phyloP scores from a whole-genome alignment of 768 basidiomycete species.

The Dioszegia crocea region DNA sequence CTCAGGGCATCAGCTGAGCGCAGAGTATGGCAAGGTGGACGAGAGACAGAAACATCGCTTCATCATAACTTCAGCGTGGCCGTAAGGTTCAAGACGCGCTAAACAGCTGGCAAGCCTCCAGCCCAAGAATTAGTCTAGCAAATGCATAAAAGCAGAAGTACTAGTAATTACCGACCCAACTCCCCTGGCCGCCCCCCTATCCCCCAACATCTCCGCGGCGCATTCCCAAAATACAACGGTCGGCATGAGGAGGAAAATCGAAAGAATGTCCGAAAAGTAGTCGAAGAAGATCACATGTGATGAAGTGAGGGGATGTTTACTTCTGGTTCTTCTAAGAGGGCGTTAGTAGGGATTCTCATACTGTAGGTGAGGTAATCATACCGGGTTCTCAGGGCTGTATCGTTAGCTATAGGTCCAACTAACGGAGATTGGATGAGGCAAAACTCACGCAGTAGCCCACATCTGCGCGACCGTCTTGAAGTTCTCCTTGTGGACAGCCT shows the following conservation, averaged over 20 bases:
- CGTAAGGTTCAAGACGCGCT: too few species aligned
- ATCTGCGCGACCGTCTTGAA: constrained; percentile 42
- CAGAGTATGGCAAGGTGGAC: not conserved
- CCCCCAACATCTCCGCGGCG: not conserved
- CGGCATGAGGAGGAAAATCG: not conserved
- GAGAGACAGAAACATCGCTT: too few species aligned
- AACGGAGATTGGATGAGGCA: not conserved
- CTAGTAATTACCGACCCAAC: not conserved
- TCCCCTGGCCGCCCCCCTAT: not conserved
- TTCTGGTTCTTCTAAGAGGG: constrained; percentile 38
- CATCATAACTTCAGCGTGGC: too few species aligned
- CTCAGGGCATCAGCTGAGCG: too few species aligned
- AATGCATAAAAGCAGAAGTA: not conserved
- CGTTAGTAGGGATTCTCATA: not conserved
- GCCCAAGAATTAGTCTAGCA: too few species aligned
- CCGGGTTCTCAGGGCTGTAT: constrained; percentile 42
- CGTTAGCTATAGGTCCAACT: constrained; percentile 9
- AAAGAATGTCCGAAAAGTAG: constrained; percentile 5
- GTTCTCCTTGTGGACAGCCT: constrained; percentile 43
- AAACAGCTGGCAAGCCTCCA: too few species aligned
- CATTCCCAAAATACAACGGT: not conserved
- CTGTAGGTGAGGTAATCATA: constrained; percentile 11
- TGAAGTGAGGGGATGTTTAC: constrained; percentile 11
- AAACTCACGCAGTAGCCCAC: constrained; percentile 42
- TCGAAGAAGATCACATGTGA: not conserved